Conservation (phyloP, 2,329 filamentous ascomycete genomes). For the Colletotrichum sp. region DNA sequence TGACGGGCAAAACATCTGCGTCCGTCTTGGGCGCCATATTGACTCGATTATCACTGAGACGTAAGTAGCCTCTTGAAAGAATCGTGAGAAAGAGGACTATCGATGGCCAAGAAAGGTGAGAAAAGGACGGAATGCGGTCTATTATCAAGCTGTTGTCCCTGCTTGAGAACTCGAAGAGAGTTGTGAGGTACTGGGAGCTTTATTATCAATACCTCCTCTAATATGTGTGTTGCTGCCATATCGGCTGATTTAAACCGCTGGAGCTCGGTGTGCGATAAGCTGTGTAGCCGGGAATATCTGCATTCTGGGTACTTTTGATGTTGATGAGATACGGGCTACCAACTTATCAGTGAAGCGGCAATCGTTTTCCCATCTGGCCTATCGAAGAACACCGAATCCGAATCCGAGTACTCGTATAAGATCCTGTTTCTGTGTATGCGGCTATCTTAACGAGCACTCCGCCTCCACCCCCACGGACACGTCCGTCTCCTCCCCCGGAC, state of each 20-base stretch:
- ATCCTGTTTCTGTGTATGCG: not conserved
- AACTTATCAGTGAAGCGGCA: not conserved
- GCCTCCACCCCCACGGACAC: not conserved
- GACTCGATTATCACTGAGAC: not conserved
- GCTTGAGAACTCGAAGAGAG: not conserved
- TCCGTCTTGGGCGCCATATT: not conserved
- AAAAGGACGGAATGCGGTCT: not conserved
- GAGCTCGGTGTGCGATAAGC: not conserved
- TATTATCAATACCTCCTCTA: not conserved
- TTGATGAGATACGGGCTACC: not conserved
- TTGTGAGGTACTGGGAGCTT: not conserved
- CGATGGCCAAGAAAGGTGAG: not conserved
- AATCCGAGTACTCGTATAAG: not conserved
- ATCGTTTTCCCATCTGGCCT: not conserved
- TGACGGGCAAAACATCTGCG: not conserved
- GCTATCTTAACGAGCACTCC: not conserved
- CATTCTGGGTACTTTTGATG: not conserved
- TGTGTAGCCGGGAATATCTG: not conserved
- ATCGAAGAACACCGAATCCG: not conserved
- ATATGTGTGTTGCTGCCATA: not conserved
- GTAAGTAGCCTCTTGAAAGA: rapidly evolving
- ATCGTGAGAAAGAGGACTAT: not conserved
- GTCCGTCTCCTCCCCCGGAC: not conserved
- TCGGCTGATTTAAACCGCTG: not conserved
- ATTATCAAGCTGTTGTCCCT: not conserved